Evolutionary conservation across 768 basidiomycete species (phyloP), one percentile per base, ranked within the genome.

Genomic region (Gloeostereum incarnatum): DNA sequence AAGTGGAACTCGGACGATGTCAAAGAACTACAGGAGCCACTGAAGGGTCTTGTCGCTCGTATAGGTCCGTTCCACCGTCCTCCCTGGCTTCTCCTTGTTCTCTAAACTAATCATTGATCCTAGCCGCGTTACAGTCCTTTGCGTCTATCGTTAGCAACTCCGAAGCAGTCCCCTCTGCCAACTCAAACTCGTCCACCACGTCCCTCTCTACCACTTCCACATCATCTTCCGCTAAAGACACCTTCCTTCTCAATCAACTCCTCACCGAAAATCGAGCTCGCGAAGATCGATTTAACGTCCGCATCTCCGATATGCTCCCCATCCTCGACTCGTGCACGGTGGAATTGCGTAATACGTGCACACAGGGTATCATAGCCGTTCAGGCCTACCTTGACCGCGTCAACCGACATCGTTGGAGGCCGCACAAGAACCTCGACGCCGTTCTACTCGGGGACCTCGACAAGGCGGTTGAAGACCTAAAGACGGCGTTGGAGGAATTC

Each of bases 1-100:
- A 57, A 57, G 31, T 70, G 68, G 66, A 69, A 58, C 44, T 63
- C 62, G 16, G 61, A 65, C 20, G 68, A 71, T 42, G 48, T 66
- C 10, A 55, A 49, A 24, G 49, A 38, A n/a, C 44, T 69, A 16
- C 49, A 59, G 10, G 53, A 56, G 24, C 66, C 65, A 0, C 44
- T 68, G 10, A 41, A 51, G n/a, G 38, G 40, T 1, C 41, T 66
- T 26, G 53, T 66, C 24, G 53, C 51, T n/a, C 59, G 68, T 11
- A 42, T 57, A 21, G 50, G 68, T 66, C 22, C 5, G 60, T 49
- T 20, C 1, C 29, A 30, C 31, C 18, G 11, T 33, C 27, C 4
- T 38, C n/a, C 3, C 25, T 29, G 9, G 14, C 18, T 29, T 22
- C 2, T 22, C 29, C 14, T 1, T 16, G 22, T 24, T 31, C 26